Base-by-base conservation (phyloP, 2,329 filamentous ascomycete genomes). In the Paracorniculantispora psalliotae region DNA sequence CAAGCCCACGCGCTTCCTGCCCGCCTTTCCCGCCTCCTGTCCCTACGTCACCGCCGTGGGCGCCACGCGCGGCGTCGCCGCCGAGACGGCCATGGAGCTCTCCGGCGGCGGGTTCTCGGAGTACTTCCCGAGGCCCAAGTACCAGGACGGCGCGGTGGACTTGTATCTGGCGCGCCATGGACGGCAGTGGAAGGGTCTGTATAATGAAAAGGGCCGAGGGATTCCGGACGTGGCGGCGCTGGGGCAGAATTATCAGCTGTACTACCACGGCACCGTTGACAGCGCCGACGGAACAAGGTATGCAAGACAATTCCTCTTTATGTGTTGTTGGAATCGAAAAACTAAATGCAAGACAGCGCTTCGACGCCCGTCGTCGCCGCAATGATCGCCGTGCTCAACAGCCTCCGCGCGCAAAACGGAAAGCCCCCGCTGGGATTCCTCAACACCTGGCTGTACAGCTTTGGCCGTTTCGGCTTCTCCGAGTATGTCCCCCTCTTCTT, bases 41-140 rank as follows among this genome's bases (percentile, higher is more conserved):
- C 86, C 86, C 0, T 89, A 82, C 61, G 79, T 88, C 53, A 88
- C 86, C 0, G 69, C 80, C 0, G 83, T 88, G 2, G 86, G 86
- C 1, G 85, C 80, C 1, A 88, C 85, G 0, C 39, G 44, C 30
- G 76, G 61, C 1, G 70, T 63, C 62, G 77, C 63, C 9, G 84
- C 84, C 1, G 86, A 87, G 66, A 69, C 67, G 37, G 79, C 79
- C 7, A 77, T 80, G 44, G 67, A 76, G 21, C 84, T 83, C 62
- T 81, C 82, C 0, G 79, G 74, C 1, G 79, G 79, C 17, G 79
- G 79, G 19, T 81, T 81, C 69, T 80, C 77, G 44, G 73, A 77
- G 46, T 73, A 79, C 63, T 81, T 78, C 64, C 8, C 65, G 1
- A 72, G 74, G 7, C 77, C 79, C 1, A 61, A 59, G 48, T 81